These are phyloP conservation scores for Carex scoparia DNA, from an alignment of 176 grass and related monocot species.

Conservation along the genomic window DNA sequence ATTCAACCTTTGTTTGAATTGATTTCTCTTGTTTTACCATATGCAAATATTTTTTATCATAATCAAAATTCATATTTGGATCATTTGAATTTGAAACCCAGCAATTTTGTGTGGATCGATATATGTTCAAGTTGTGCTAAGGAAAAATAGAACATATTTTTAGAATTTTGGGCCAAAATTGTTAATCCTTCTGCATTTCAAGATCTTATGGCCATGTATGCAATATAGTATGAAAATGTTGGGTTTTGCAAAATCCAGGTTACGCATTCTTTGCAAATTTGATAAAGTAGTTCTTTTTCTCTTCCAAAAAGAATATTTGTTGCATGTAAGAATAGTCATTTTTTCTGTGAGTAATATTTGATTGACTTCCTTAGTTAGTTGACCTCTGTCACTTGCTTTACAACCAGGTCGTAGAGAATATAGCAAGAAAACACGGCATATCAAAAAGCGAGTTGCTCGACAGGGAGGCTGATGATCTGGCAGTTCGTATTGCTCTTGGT, in stretches of 20 bases:
- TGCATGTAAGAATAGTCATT: background rate
- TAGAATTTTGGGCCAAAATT: background rate
- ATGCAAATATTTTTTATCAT: background rate
- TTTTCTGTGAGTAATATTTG: background rate
- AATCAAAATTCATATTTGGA: background rate
- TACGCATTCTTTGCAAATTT: background rate
- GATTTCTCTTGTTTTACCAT: background rate
- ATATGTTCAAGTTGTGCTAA: background rate
- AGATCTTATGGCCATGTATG: background rate
- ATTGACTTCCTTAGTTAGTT: slow-evolving; percentile 1
- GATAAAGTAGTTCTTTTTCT: background rate
- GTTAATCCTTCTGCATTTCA: background rate
- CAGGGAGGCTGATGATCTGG: slow-evolving; percentile 83
- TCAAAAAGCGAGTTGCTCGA: slow-evolving; percentile 78
- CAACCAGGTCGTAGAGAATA: slow-evolving; percentile 80
- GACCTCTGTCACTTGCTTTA: background rate
- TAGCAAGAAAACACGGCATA: slow-evolving; percentile 91
- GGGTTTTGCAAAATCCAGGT: background rate
- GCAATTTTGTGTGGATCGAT: background rate
- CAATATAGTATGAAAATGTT: background rate
- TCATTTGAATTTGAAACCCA: background rate
- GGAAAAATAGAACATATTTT: background rate
- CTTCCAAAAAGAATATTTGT: background rate
- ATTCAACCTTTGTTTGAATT: background rate
- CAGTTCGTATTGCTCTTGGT: slow-evolving; percentile 74